Evolutionary conservation across 495 filamentous ascomycete genomes (phyloP).

Genomic region (Penicillium canariense): DNA sequence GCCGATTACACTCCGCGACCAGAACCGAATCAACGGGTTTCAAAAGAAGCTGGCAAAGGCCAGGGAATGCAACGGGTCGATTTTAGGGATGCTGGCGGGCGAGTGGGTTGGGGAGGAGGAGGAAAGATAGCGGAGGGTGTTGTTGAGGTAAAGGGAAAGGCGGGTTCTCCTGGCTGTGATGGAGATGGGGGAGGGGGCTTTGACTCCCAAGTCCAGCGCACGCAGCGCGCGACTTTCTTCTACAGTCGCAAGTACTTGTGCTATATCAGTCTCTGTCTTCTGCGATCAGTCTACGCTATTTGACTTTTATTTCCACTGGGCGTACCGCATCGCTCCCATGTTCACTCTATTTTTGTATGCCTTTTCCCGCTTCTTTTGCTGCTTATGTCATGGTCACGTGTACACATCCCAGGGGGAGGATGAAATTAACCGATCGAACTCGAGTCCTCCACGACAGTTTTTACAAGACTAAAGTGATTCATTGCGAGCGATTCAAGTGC

Average conservation of each 20-base stretch:
- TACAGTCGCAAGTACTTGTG: background rate
- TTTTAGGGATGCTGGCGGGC: constrained; percentile 3
- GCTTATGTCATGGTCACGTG: constrained; percentile 30
- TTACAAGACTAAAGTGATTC: background rate
- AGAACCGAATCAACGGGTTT: constrained; percentile 6
- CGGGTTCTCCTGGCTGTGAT: constrained; percentile 35
- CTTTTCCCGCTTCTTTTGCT: constrained; percentile 25
- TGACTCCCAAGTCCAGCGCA: background rate
- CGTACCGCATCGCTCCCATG: background rate
- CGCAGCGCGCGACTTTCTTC: background rate
- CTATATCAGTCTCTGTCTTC: background rate
- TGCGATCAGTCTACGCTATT: background rate
- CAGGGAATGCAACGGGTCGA: constrained; percentile 2
- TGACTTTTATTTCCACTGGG: background rate
- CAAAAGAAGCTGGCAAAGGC: background rate
- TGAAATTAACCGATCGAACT: background rate
- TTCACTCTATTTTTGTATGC: constrained; percentile 15
- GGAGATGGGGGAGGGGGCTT: constrained; percentile 22
- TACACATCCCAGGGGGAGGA: background rate
- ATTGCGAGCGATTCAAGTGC: no score
- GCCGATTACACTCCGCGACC: constrained; percentile 17
- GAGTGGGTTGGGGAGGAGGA: constrained; percentile 9
- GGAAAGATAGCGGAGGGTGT: constrained; percentile 21
- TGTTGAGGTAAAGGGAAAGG: constrained; percentile 30
- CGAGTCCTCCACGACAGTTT: background rate